Percentiles rank a stretch among this genome's conserved stretches.
phyloP scores from a whole-genome alignment of 2,329 filamentous ascomycete species.

The Botrytis deweyae region DNA sequence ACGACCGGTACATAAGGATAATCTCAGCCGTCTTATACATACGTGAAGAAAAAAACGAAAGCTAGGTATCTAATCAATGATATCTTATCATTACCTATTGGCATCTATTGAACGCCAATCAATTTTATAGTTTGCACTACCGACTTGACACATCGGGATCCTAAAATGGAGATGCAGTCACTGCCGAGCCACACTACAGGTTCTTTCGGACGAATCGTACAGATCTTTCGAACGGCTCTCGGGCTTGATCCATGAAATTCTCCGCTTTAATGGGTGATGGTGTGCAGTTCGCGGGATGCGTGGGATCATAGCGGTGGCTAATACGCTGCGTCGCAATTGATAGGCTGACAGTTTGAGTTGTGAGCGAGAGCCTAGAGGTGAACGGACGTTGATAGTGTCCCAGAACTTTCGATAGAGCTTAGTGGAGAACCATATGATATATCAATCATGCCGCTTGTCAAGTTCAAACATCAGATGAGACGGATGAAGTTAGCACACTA shows the following conservation, averaged over 20 bases:
- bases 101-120: background rate
- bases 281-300: background rate
- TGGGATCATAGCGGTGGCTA: conserved; percentile 10
- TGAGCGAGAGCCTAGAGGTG: background rate
- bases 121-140: background rate
- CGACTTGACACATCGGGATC: background rate
- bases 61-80: background rate
- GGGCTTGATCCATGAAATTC: background rate
- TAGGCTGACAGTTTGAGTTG: background rate
- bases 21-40: background rate
- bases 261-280: conserved; percentile 3
- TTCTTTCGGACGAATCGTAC: background rate
- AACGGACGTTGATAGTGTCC: conserved; percentile 6
- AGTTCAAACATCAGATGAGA: background rate
- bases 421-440: background rate
- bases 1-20: background rate
- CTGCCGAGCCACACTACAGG: conserved; percentile 7
- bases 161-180: background rate
- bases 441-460: background rate
- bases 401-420: background rate
- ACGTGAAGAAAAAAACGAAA: background rate
- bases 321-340: background rate
- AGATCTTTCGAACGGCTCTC: background rate
- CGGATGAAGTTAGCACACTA: background rate
- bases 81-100: conserved; percentile 5